Base-by-base conservation (phyloP, 345 rosid species). In the Hibiscus syriacus region DNA sequence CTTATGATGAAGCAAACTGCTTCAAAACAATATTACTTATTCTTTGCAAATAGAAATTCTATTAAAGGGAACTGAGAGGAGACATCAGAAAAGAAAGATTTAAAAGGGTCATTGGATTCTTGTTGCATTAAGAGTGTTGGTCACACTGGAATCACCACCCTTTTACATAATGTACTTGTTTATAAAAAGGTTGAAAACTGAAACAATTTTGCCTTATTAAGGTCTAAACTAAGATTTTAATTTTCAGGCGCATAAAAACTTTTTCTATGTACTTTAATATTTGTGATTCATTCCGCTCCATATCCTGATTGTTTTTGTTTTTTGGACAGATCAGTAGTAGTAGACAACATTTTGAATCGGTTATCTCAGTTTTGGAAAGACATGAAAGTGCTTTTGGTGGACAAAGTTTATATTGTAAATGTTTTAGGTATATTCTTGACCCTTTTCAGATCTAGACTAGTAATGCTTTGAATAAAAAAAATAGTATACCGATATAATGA, bases 341-440 rank as follows among this genome's bases (percentile, higher is more conserved):
- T 74, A 50, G 62, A 76, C 22, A 64, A 62, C 39, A 56, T 74
- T 27, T 50, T 64, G 70, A 82, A 81, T 72, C 86, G 81, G 58
- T 39, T 82, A 25, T 83, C 84, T 14, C 55, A 70, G 64, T 89
- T 94, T 70, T 67, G 82, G 29, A 78, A 76, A 78, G 99, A 94
- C 73, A 71, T 87, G 81, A 86, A 84, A 86, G 85, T 68, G 56
- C 98, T 94, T 73, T 79, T 86, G 82, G 50, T 30, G 41, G 92
- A 89, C 72, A 85, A 79, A 81, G 86, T 89, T 69, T 94, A 69
- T 65, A 75, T 94, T 17, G 82, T 87, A 13, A 94, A 89, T 62
- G 96, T 94, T 72, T 80, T 91, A 19, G 98, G 99, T 90, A 82
- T 43, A 32, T 72, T 20, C 55, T 57, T 4, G 27, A 30, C 19